phyloP scores from a whole-genome alignment of 305 asterid genomes.

The Nicotiana rustica region DNA sequence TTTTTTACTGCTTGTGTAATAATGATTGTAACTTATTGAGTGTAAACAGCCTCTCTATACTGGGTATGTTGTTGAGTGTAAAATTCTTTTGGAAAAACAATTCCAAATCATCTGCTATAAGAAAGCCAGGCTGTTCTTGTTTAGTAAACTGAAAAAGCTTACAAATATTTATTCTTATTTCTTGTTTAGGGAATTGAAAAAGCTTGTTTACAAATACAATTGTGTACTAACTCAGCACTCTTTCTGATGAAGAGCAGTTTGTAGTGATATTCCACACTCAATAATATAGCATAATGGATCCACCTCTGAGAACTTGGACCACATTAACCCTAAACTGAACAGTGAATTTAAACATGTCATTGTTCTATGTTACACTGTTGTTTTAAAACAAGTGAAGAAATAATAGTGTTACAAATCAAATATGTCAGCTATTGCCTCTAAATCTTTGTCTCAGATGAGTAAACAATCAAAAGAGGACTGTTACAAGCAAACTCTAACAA shows the following conservation, averaged over 20 bases:
- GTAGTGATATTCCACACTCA: background rate
- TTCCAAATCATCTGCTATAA: background rate
- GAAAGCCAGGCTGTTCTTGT: background rate
- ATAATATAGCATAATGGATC: background rate
- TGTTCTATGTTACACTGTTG: background rate
- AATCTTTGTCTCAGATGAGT: background rate
- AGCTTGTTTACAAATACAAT: background rate
- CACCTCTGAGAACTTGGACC: background rate
- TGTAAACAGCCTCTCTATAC: too few species aligned
- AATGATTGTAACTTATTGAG: background rate
- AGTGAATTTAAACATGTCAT: background rate
- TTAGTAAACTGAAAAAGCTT: background rate
- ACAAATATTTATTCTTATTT: background rate
- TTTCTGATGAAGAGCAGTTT: background rate
- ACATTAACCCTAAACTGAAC: background rate
- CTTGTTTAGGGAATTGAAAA: background rate
- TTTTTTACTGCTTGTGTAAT: background rate
- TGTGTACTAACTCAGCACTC: background rate
- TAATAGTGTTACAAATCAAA: conserved; percentile 8
- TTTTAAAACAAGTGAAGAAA: conserved; percentile 24
- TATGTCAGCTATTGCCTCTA: conserved; percentile 21
- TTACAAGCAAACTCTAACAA: conserved; percentile 38
- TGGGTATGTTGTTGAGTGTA: too few species aligned
- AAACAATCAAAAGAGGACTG: conserved; percentile 1
- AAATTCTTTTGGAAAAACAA: background rate